Base-by-base conservation (phyloP, 805 yeast species). In the Vanderwaltozyma verrucispora region DNA sequence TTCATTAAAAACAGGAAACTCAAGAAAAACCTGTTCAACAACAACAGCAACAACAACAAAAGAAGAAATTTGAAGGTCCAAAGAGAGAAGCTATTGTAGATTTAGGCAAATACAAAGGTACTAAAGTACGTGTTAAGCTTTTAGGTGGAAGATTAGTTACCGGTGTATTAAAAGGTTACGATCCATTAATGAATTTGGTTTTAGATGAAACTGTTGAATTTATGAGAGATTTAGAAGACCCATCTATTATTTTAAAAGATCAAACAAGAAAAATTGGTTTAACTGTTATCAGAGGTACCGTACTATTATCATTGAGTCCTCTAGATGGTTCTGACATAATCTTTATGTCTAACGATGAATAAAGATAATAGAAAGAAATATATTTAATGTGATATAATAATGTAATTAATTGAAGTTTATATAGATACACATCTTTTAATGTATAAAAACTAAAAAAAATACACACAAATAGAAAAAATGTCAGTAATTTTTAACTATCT, bases 1-100 rank as follows among this genome's bases (percentile, higher is more conserved):
- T 3, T 19, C 21, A 15, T 21, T 21, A 15, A 27, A 20, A 13
- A 9, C 23, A 28, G 33, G 37, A 16, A 16, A 24, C 13, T 20
- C 37, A 29, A 29, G 37, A 35, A 9, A 35, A 29, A n/a, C 28
- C 24, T 10, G 29, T 15, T n/a, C 30, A 34, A 21, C 48, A 50
- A 44, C 33, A 42, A 35, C 43, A 50, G 25, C 35, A 45, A 28
- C 48, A 51, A 35, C 54, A 48, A 30, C 59, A 55, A 34, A 56
- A 51, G 44, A 62, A 59, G 43, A 64, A 63, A 46, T 56, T 68
- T 47, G 86, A 79, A 48, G 77, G 86, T 12, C 97, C 96, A 27
- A 83, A 82, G 65, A 81, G 86, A 61, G 96, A 88, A 45, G 94
- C 95, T 17, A 84, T 88, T 42, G 67, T 86, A 39, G 87, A 88